These are phyloP conservation scores for Huntiella savannae DNA, from an alignment of 2,329 filamentous ascomycete genomes.

Conservation along the genomic window DNA sequence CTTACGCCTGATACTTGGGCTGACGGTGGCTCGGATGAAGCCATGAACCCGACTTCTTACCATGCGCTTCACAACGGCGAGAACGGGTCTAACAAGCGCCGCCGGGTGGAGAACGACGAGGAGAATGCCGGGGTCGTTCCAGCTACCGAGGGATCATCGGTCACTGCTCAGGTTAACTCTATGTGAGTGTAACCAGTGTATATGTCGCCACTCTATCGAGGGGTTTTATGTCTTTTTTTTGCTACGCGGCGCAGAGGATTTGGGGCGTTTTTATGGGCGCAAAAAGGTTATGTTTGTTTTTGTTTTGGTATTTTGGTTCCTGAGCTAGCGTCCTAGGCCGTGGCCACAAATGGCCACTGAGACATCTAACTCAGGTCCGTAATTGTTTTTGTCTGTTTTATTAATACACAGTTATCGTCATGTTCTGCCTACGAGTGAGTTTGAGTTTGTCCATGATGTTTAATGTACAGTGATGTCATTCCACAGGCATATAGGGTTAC, in stretches of 20 bases:
- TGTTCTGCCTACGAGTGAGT: too few relatives aligned
- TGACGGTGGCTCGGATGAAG: constrained; percentile 15
- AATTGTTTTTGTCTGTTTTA: too few relatives aligned
- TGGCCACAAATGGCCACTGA: too few relatives aligned
- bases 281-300: too few relatives aligned
- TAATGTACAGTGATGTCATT: not conserved
- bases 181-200: not conserved
- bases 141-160: not conserved
- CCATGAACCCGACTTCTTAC: constrained; percentile 16
- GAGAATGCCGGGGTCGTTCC: not conserved
- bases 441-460: too few relatives aligned
- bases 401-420: too few relatives aligned
- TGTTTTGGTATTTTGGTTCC: too few relatives aligned
- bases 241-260: too few relatives aligned
- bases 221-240: too few relatives aligned
- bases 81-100: constrained; percentile 37
- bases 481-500: not conserved
- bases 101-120: constrained; percentile 27
- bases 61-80: constrained; percentile 29
- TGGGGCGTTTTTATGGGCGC: too few relatives aligned
- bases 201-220: not conserved
- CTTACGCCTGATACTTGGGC: constrained; percentile 57
- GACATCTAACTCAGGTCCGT: too few relatives aligned
- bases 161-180: not conserved
- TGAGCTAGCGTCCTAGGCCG: too few relatives aligned